Evolutionary conservation across 2,329 filamentous ascomycete species (phyloP).

Genomic region (Beauveria asiatica): DNA sequence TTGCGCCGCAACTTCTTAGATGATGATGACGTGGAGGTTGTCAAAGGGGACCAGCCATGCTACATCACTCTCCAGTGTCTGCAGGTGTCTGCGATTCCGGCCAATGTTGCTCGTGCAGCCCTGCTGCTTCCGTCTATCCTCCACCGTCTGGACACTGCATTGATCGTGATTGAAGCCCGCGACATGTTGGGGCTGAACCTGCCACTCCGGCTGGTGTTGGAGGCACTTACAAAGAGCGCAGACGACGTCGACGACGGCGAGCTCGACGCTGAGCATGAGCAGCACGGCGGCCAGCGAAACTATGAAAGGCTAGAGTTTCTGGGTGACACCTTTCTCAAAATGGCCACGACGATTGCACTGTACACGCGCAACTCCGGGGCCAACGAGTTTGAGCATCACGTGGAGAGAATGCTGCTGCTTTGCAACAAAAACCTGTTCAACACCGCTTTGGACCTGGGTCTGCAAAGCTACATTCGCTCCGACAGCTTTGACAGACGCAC

Average conservation of each 20-base stretch:
- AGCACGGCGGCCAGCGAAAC: constrained; percentile 72
- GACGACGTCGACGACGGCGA: constrained; percentile 70
- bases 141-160: constrained; percentile 69
- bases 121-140: constrained; percentile 78
- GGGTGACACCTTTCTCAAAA: constrained; percentile 90
- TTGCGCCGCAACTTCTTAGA: constrained; percentile 80
- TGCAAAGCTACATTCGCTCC: constrained; percentile 74
- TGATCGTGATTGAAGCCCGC: constrained; percentile 73
- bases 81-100: constrained; percentile 66
- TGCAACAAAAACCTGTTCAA: constrained; percentile 88
- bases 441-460: constrained; percentile 56
- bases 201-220: constrained; percentile 62
- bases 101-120: constrained; percentile 61
- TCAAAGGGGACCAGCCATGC: constrained; percentile 27
- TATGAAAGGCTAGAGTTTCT: constrained; percentile 93
- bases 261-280: constrained; percentile 65
- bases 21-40: constrained; percentile 34
- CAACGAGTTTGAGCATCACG: constrained; percentile 81
- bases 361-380: constrained; percentile 69
- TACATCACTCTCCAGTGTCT: constrained; percentile 72
- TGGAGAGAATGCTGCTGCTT: constrained; percentile 80
- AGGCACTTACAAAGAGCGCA: constrained; percentile 88
- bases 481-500: constrained; percentile 68
- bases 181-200: constrained; percentile 55
- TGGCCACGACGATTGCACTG: constrained; percentile 84